These are phyloP conservation scores for Lepraria neglecta DNA, from an alignment of 495 filamentous ascomycete genomes.

Conservation along the genomic window DNA sequence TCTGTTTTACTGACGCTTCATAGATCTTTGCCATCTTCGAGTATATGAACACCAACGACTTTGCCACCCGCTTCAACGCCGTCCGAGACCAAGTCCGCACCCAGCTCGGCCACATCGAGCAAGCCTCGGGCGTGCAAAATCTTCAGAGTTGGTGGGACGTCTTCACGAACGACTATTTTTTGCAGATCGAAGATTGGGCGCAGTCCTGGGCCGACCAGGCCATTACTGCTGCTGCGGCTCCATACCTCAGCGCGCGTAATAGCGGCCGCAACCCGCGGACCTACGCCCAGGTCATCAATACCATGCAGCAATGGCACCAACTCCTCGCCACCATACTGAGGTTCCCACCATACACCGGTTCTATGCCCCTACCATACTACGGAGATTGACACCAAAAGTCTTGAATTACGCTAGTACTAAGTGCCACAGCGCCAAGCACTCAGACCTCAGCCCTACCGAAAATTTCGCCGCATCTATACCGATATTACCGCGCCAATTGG, in stretches of 20 bases:
- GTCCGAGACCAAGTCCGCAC: conserved; percentile 6
- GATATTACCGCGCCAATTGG: too few species aligned
- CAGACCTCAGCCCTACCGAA: too few species aligned
- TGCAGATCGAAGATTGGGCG: background rate
- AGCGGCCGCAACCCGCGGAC: background rate
- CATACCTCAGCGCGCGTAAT: background rate
- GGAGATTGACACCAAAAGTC: too few species aligned
- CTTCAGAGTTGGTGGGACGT: background rate
- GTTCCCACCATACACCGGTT: background rate
- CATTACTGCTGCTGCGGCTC: background rate
- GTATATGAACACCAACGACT: conserved; percentile 12
- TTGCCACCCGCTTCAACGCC: background rate
- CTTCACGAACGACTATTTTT: background rate
- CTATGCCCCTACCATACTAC: background rate
- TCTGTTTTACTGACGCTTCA: background rate
- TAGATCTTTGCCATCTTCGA: conserved; percentile 6
- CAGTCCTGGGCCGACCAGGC: background rate
- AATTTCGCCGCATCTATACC: too few species aligned
- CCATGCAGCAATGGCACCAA: background rate
- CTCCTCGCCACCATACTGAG: background rate
- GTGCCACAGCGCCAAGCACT: too few species aligned
- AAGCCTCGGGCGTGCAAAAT: background rate
- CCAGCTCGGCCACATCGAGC: conserved; percentile 6
- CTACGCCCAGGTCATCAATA: background rate
- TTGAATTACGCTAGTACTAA: too few species aligned